Percentiles rank a stretch among this genome's conserved stretches.
Conservation (phyloP, 192 early-diverging fungal species). For the Gryganskiella cystojenkinii region DNA sequence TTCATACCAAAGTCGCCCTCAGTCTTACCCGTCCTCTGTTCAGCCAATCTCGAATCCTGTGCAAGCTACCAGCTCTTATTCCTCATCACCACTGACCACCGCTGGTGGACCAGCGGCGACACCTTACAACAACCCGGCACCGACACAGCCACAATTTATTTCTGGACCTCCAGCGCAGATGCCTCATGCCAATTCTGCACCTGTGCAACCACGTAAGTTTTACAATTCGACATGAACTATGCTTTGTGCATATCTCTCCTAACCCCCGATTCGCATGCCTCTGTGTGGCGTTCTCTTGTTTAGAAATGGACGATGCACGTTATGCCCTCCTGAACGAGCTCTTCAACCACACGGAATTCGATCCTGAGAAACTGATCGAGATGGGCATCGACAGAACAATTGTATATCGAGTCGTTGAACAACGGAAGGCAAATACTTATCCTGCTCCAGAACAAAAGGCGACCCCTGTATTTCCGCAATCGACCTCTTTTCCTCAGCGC, state of each 20-base stretch:
- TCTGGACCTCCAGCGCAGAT: too few species aligned
- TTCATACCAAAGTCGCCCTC: too few species aligned
- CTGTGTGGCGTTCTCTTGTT: too few species aligned
- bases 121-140: neutral
- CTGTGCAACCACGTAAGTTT: neutral
- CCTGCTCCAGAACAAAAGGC: neutral
- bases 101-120: neutral
- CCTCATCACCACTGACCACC: neutral
- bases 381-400: conserved; percentile 9
- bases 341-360: conserved; percentile 10
- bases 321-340: conserved; percentile 8
- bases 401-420: conserved; percentile 5
- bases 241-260: neutral
- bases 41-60: neutral
- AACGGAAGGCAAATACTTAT: neutral
- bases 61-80: neutral
- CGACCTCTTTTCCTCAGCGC: neutral
- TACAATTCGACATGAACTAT: neutral
- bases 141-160: neutral
- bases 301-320: conserved; percentile 1
- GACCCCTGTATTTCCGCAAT: neutral
- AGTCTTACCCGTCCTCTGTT: conserved; percentile 12
- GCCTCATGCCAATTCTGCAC: neutral
- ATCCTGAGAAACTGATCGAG: conserved; percentile 6
- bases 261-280: too few species aligned